Conservation (phyloP, 371 early-diverging fungal species). For the Gilbertella persicaria region DNA sequence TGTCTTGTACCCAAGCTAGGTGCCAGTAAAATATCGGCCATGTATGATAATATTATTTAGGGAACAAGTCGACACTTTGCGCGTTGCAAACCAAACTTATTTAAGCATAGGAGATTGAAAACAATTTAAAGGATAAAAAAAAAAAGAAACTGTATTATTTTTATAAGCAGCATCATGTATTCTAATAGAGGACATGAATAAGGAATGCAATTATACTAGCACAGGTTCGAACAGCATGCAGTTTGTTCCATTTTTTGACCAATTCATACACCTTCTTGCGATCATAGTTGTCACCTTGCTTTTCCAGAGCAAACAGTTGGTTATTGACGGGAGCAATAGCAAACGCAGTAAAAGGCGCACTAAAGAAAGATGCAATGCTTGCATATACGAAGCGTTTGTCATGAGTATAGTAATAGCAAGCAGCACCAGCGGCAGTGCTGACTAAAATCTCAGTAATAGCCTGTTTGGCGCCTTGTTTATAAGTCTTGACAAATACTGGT, state of each 20-base stretch:
- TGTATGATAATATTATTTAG: no score
- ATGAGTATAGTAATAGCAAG: slow-evolving; percentile 15
- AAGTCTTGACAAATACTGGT: slow-evolving; percentile 13
- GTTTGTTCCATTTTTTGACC: slow-evolving; percentile 12
- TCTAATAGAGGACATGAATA: slow-evolving; percentile 11
- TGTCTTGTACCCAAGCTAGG: no score
- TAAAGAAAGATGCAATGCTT: slow-evolving; percentile 5
- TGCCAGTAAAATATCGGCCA: no score
- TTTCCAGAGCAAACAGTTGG: slow-evolving; percentile 20
- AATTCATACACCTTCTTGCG: slow-evolving; percentile 5
- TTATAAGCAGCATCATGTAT: no score
- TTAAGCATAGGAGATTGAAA: no score
- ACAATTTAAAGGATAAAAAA: no score
- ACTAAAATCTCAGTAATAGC: slow-evolving; percentile 14
- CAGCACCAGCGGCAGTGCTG: slow-evolving; percentile 5
- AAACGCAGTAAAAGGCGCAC: slow-evolving; percentile 13
- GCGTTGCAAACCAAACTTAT: no score
- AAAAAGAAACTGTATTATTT: no score
- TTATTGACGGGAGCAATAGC: slow-evolving; percentile 24
- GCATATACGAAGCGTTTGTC: slow-evolving; percentile 7
- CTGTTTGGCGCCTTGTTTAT: neutral
- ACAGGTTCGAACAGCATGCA: slow-evolving; percentile 17
- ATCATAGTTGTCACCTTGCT: slow-evolving; percentile 10
- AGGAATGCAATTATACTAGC: slow-evolving; percentile 19
- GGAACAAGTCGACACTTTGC: no score